These are phyloP conservation scores for Fonsecaea erecta DNA, from an alignment of 2,329 filamentous ascomycete species.

Conservation along the genomic window DNA sequence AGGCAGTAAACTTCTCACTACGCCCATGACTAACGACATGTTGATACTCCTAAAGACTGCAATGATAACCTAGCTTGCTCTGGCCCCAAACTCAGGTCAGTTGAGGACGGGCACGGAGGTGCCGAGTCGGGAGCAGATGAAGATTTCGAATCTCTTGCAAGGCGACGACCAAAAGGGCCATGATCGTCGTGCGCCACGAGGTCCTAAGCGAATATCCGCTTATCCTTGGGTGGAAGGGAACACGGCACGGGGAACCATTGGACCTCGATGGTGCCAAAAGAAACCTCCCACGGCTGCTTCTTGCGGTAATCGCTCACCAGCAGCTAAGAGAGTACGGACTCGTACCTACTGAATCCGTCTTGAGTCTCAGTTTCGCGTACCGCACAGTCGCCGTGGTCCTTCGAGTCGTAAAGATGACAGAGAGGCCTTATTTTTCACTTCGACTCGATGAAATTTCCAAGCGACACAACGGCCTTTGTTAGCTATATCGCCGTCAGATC, in stretches of 20 bases:
- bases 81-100: not conserved
- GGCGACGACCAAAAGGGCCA: not conserved
- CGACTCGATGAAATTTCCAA: not conserved
- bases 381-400: not conserved
- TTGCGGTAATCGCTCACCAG: not conserved
- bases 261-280: not conserved
- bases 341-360: not conserved
- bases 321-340: not conserved
- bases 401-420: not conserved
- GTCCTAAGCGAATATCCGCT: slow-evolving; percentile 8
- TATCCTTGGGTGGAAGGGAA: slow-evolving; percentile 1
- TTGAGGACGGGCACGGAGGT: not conserved
- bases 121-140: not conserved
- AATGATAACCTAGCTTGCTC: slow-evolving; percentile 6
- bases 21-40: not conserved
- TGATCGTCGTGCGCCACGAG: slow-evolving; percentile 14
- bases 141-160: slow-evolving; percentile 2
- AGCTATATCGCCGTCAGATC: not conserved
- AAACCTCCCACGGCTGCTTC: not conserved
- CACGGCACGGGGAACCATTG: not conserved
- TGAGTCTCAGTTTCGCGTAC: not conserved
- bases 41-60: not conserved
- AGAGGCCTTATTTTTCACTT: not conserved
- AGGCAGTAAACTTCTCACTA: not conserved
- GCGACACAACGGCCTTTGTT: not conserved